These are phyloP conservation scores for Eleusine coracana DNA, from an alignment of 176 grass and related monocot genomes.

Conservation along the genomic window DNA sequence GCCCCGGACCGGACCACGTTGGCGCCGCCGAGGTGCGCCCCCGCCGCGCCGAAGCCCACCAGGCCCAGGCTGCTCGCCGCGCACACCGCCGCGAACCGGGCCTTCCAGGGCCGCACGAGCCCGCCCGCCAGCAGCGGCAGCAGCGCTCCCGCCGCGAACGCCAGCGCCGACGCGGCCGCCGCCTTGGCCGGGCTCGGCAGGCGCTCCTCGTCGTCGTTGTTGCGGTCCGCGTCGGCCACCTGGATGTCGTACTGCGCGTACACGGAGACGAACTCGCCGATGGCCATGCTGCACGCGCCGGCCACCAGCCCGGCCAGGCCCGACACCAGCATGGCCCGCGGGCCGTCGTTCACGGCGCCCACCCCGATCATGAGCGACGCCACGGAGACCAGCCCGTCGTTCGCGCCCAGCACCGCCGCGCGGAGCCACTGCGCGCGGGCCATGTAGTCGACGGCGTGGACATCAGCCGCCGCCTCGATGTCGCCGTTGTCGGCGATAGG, in stretches of 20 bases:
- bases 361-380: constrained; percentile 96
- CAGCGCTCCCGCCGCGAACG: constrained; percentile 66
- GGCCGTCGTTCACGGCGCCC: constrained; percentile 56
- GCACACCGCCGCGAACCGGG: constrained; percentile 55
- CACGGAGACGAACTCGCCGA: constrained; percentile 93
- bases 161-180: constrained; percentile 74
- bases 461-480: constrained; percentile 25
- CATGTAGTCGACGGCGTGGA: constrained; percentile 52
- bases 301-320: constrained; percentile 79
- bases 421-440: constrained; percentile 86
- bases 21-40: constrained; percentile 67
- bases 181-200: constrained; percentile 69
- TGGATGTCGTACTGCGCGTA: constrained; percentile 92
- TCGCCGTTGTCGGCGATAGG: background rate
- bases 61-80: constrained; percentile 62
- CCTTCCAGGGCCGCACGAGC: constrained; percentile 39
- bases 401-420: constrained; percentile 84
- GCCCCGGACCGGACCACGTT: constrained; percentile 43
- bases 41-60: constrained; percentile 59
- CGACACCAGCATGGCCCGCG: constrained; percentile 71
- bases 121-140: constrained; percentile 69
- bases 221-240: constrained; percentile 47
- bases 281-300: constrained; percentile 97
- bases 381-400: constrained; percentile 90
- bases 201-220: background rate